phyloP scores from a whole-genome alignment of 257 asterid genomes.

The Penstemon newberryi region DNA sequence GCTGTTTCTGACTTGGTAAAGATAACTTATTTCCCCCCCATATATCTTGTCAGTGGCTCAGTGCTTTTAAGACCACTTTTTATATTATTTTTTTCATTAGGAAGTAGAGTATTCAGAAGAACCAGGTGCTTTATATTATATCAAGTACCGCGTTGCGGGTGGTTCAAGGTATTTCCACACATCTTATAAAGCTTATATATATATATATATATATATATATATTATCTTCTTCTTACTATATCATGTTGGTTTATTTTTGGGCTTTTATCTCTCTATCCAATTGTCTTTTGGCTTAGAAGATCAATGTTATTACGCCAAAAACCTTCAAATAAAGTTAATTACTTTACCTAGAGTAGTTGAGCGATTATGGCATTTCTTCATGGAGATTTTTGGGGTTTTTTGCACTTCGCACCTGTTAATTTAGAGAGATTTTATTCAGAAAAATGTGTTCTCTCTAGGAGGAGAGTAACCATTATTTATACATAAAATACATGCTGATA shows the following conservation, averaged over 20 bases:
- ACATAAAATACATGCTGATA: too few species aligned
- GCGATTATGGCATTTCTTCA: background rate
- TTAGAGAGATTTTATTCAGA: too few species aligned
- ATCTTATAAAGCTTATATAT: background rate
- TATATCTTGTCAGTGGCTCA: constrained; percentile 5
- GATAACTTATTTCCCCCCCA: constrained; percentile 8
- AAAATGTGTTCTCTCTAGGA: too few species aligned
- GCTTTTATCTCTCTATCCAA: background rate
- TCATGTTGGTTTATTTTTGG: background rate
- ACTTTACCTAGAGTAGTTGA: background rate
- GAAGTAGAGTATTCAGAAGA: constrained; percentile 98
- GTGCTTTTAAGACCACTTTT: constrained; percentile 14
- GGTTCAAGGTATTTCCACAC: constrained; percentile 69
- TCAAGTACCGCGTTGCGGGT: constrained; percentile 99
- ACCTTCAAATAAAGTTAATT: background rate
- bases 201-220: too few species aligned
- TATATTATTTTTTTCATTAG: constrained; percentile 36
- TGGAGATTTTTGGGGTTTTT: background rate
- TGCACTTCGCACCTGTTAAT: too few species aligned
- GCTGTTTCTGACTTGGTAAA: constrained; percentile 96
- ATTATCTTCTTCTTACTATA: background rate
- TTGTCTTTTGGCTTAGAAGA: background rate
- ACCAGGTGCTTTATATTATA: constrained; percentile 86
- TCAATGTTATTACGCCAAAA: constrained; percentile 8
- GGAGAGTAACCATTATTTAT: too few species aligned